A percentile compares a stretch with the other conserved stretches of the same genome.
phyloP scores from a whole-genome alignment of 208 protist species.

The Kentomonas sorsogonicus region DNA sequence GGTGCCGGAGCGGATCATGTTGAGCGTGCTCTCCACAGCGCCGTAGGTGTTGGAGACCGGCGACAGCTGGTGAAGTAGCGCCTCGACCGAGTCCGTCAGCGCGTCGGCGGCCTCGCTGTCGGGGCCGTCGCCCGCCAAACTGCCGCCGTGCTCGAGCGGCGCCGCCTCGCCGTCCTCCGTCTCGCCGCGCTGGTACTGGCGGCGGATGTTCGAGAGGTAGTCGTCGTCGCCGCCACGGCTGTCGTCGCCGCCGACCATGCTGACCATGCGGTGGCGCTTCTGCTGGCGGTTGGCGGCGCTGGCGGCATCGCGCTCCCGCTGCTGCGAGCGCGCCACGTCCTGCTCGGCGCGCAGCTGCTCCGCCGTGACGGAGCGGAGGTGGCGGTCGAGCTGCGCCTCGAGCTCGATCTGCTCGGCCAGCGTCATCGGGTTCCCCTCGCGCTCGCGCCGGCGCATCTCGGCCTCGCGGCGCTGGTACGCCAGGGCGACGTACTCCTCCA shows the following conservation, averaged over 20 bases:
- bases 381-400: conserved; percentile 58
- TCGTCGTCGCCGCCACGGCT: conserved; percentile 21
- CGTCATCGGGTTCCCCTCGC: conserved; percentile 72
- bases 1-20: conserved; percentile 39
- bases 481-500: conserved; percentile 74
- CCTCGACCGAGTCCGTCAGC: conserved; percentile 32
- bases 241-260: too few relatives aligned
- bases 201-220: too few relatives aligned
- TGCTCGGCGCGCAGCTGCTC: conserved; percentile 57
- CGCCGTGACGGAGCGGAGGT: conserved; percentile 36
- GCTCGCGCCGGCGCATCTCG: conserved; percentile 56
- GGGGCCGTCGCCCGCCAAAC: conserved; percentile 22
- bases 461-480: conserved; percentile 69
- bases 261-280: conserved; percentile 14
- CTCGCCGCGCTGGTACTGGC: not conserved
- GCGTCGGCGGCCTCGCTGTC: conserved; percentile 12
- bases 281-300: conserved; percentile 16
- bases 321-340: conserved; percentile 35
- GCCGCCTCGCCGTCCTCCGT: not conserved
- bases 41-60: conserved; percentile 38
- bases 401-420: conserved; percentile 77
- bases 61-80: conserved; percentile 28
- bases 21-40: conserved; percentile 56
- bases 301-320: conserved; percentile 24
- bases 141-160: conserved; percentile 6